Evolutionary conservation across 1,284 basidiomycete species (phyloP), one percentile per base, ranked within the genome.

Genomic region (Cutaneotrichosporon cyanovorans): DNA sequence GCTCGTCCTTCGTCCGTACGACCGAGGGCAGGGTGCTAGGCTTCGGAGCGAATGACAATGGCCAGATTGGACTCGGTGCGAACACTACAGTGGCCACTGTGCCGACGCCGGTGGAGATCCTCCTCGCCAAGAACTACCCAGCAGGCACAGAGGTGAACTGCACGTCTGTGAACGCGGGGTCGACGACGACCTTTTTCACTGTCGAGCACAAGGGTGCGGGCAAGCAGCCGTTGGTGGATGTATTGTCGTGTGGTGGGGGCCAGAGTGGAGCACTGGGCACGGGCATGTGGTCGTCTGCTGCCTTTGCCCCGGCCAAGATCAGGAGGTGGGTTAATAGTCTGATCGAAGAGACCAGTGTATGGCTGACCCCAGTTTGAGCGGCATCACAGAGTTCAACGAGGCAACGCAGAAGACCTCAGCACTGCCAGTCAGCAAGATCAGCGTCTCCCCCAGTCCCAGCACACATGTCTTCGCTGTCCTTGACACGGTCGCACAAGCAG

Each of bases 31-130:
- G 82, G 37, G 87, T 93, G 4, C 78, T 97, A n/a, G 86, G 82
- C 0, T 91, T 85, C 80, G 89, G 89, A 39, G 85, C 85, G 1
- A 92, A 92, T 65, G 82, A 85, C 54, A 83, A 77, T 56, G 86
- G 87, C 33, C 88, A 92, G 70, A 77, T 89, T 40, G 90, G 89
- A 9, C 75, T 96, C 18, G 90, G 90, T 2, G 71, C 76, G 8
- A 77, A 78, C 45, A 75, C 84, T 15, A 77, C 79, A 5, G 72
- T 87, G 45, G 81, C 87, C 39, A 79, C 80, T 5, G 83, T 96
- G 48, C 82, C 79, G 2, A 78, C 86, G 2, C 92, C 91, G 0
- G 89, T 87, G 5, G 91, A 97, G 68, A 79, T 95, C 14, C 76
- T 85, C 11, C 73, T 93, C 12, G 58, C 64, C 6, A 62, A 58